Conservation (phyloP, 176 grass and related monocot species). For the Oryza australiensis region DNA sequence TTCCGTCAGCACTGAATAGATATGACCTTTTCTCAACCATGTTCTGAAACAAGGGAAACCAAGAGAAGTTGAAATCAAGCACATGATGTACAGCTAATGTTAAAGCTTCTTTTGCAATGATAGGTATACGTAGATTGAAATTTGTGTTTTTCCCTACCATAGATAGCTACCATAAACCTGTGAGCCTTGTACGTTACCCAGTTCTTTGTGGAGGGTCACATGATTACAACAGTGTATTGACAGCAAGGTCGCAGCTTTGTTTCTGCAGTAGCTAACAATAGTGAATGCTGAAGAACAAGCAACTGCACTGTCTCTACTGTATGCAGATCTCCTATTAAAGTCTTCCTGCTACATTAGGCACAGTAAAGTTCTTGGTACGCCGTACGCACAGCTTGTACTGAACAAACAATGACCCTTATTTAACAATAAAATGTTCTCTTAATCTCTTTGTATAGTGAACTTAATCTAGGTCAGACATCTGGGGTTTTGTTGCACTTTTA, state of each 20-base stretch:
- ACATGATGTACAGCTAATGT: not conserved
- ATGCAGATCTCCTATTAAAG: not conserved
- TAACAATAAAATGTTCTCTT: slow-evolving; percentile 12
- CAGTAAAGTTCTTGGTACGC: not conserved
- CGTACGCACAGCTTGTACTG: not conserved
- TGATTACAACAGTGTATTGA: slow-evolving; percentile 11
- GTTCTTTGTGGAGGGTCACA: slow-evolving; percentile 5
- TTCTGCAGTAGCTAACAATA: not conserved
- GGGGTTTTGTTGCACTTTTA: not conserved
- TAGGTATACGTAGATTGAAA: slow-evolving; percentile 15
- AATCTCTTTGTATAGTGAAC: not conserved
- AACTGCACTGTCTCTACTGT: not conserved
- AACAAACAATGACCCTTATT: not conserved
- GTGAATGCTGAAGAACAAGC: not conserved
- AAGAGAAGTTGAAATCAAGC: slow-evolving; percentile 19
- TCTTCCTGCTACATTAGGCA: not conserved
- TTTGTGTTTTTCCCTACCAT: slow-evolving; percentile 16
- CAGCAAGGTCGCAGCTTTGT: not conserved
- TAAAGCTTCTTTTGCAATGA: slow-evolving; percentile 13
- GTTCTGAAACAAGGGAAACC: not conserved
- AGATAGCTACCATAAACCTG: not conserved
- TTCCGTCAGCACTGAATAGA: not conserved
- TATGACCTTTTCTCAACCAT: not conserved
- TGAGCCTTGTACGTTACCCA: not conserved
- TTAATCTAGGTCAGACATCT: slow-evolving; percentile 1